Percentiles rank a stretch among this genome's conserved stretches.
Evolutionary conservation across 345 rosid species (phyloP).

Genomic region (Hypericum perforatum): DNA sequence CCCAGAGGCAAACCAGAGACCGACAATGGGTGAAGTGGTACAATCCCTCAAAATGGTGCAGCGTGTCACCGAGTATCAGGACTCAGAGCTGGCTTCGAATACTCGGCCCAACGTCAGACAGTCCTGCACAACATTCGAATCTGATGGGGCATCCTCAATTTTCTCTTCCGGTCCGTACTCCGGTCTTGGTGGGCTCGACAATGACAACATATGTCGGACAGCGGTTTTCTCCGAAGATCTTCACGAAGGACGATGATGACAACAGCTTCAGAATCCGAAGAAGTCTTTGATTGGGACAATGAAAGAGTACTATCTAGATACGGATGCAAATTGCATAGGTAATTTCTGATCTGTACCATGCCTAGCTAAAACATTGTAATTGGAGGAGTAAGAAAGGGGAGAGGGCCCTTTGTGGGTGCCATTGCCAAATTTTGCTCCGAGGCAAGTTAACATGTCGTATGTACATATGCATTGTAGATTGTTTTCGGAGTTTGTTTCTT

Average conservation of each 20-base stretch:
- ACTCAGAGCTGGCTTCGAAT: slow-evolving; percentile 33
- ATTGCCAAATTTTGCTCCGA: too few relatives aligned
- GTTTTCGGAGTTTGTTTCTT: too few relatives aligned
- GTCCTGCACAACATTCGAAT: slow-evolving; percentile 81
- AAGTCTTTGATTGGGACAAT: too few relatives aligned
- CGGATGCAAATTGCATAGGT: too few relatives aligned
- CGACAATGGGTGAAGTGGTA: slow-evolving; percentile 98
- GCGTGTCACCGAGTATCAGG: slow-evolving; percentile 68
- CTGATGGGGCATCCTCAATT: slow-evolving; percentile 90
- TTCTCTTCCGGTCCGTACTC: slow-evolving; percentile 98
- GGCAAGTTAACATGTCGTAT: too few relatives aligned
- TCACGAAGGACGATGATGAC: slow-evolving; percentile 74
- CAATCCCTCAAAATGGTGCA: slow-evolving; percentile 99
- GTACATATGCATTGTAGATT: too few relatives aligned
- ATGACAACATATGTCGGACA: slow-evolving; percentile 65
- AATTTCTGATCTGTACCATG: too few relatives aligned
- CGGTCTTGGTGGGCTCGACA: slow-evolving; percentile 66
- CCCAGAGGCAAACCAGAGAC: slow-evolving; percentile 89
- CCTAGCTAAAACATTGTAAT: too few relatives aligned
- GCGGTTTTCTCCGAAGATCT: slow-evolving; percentile 92
- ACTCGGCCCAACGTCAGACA: slow-evolving; percentile 63
- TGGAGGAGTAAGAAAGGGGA: too few relatives aligned
- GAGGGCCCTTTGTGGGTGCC: too few relatives aligned
- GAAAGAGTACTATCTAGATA: too few relatives aligned
- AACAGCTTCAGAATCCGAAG: too few relatives aligned